Conservation (phyloP, 2,329 filamentous ascomycete genomes). For the Plectosphaerella sp. region DNA sequence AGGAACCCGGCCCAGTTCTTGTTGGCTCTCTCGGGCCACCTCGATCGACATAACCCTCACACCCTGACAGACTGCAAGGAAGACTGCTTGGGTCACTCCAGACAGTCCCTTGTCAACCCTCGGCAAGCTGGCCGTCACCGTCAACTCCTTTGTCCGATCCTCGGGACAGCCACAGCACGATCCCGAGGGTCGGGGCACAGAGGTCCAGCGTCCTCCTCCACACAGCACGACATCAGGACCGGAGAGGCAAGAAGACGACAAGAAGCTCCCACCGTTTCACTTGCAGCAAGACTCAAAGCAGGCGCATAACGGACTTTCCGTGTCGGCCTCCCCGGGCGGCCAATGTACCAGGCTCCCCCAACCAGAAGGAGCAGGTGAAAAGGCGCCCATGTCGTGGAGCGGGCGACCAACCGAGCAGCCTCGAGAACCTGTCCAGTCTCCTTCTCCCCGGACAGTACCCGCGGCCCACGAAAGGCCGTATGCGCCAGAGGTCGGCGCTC, state of each 20-base stretch:
- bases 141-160: slow-evolving; percentile 10
- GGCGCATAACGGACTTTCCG: not conserved
- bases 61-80: not conserved
- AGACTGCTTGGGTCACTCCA: slow-evolving; percentile 13
- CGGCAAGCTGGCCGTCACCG: slow-evolving; percentile 11
- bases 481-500: slow-evolving; percentile 9
- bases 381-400: slow-evolving; percentile 62
- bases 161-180: slow-evolving; percentile 11
- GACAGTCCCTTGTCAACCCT: slow-evolving; percentile 9
- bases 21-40: not conserved
- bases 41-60: not conserved
- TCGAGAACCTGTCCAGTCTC: slow-evolving; percentile 38
- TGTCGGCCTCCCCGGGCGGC: slow-evolving; percentile 22
- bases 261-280: not conserved
- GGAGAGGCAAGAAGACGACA: not conserved
- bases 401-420: slow-evolving; percentile 47
- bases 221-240: not conserved
- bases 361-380: slow-evolving; percentile 49
- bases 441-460: slow-evolving; percentile 8
- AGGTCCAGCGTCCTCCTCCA: slow-evolving; percentile 12
- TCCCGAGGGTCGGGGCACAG: slow-evolving; percentile 14
- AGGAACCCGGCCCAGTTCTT: not conserved
- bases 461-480: slow-evolving; percentile 2
- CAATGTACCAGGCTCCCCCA: slow-evolving; percentile 54
- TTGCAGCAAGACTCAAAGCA: not conserved